Evolutionary conservation across 2,329 filamentous ascomycete genomes (phyloP).

Genomic region (Claviceps humidiphila): DNA sequence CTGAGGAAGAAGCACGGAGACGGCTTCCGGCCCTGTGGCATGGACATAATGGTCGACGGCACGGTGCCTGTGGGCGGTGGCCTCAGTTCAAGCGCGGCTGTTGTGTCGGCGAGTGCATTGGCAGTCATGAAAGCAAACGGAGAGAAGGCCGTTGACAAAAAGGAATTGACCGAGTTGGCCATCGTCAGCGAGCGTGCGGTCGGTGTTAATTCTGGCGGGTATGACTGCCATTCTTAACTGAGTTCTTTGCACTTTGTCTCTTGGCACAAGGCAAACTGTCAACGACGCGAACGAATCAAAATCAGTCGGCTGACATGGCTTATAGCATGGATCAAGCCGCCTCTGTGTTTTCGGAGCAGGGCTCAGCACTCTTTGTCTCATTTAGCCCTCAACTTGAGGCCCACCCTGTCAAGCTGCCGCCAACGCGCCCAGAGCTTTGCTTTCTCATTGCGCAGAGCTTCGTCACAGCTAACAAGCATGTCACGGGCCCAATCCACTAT

Average conservation of each 20-base stretch:
- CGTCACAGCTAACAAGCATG: slow-evolving; percentile 86
- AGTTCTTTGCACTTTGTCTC: not conserved
- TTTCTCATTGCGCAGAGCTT: slow-evolving; percentile 94
- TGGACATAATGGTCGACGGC: slow-evolving; percentile 84
- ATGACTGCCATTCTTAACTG: slow-evolving; percentile 18
- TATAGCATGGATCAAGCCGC: slow-evolving; percentile 90
- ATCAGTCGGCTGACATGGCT: not conserved
- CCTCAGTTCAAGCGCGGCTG: slow-evolving; percentile 84
- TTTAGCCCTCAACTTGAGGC: slow-evolving; percentile 72
- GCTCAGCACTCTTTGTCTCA: slow-evolving; percentile 77
- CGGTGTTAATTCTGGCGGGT: slow-evolving; percentile 92
- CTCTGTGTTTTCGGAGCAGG: slow-evolving; percentile 81
- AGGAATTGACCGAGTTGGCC: slow-evolving; percentile 78
- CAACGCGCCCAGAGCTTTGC: slow-evolving; percentile 66
- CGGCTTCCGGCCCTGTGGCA: slow-evolving; percentile 51
- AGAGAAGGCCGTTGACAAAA: slow-evolving; percentile 69
- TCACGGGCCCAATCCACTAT: slow-evolving; percentile 87
- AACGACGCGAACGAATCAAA: no score
- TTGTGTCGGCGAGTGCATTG: slow-evolving; percentile 80
- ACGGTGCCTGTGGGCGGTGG: slow-evolving; percentile 87
- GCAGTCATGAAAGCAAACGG: slow-evolving; percentile 81
- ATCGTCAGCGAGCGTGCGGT: slow-evolving; percentile 91
- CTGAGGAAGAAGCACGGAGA: slow-evolving; percentile 53
- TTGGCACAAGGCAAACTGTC: no score
- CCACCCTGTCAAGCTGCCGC: slow-evolving; percentile 68